phyloP scores from a whole-genome alignment of 73 alveolate species.

The Uronychia binucleata region DNA sequence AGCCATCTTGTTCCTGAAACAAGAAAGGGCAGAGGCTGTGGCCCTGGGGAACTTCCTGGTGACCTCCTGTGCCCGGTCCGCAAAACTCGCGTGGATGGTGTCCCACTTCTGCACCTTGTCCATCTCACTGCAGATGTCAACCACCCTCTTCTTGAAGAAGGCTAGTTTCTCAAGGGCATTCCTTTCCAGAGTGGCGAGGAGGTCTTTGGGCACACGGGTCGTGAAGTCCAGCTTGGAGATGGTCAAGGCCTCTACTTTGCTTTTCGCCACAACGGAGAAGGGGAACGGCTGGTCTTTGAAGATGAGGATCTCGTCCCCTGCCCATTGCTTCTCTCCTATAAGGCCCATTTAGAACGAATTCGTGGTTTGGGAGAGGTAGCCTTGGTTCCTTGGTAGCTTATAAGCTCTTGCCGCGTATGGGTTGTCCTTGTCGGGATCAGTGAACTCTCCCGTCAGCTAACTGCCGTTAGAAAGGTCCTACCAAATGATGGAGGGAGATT shows the following conservation, averaged over 20 bases:
- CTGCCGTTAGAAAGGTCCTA: neutral
- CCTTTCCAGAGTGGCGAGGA: slow-evolving; percentile 17
- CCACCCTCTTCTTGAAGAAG: slow-evolving; percentile 47
- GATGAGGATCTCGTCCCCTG: slow-evolving; percentile 58
- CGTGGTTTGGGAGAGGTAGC: slow-evolving; percentile 51
- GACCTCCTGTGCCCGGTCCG: slow-evolving; percentile 40
- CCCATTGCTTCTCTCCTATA: slow-evolving; percentile 58
- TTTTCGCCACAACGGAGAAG: slow-evolving; percentile 37
- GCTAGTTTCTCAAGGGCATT: slow-evolving; percentile 43
- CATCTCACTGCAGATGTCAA: slow-evolving; percentile 53
- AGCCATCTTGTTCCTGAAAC: slow-evolving; percentile 6
- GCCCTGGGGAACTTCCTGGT: slow-evolving; percentile 53
- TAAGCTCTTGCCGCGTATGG: too few relatives aligned
- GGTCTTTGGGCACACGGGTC: slow-evolving; percentile 28
- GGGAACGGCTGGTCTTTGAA: slow-evolving; percentile 54
- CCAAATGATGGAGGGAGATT: slow-evolving; percentile 42
- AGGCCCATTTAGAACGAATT: slow-evolving; percentile 59
- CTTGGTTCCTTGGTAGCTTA: slow-evolving; percentile 21
- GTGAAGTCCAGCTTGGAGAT: slow-evolving; percentile 32
- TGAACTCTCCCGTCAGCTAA: neutral
- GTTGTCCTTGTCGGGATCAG: too few relatives aligned
- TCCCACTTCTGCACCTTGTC: slow-evolving; percentile 51
- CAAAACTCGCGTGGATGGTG: slow-evolving; percentile 27
- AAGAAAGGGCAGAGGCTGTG: slow-evolving; percentile 2
- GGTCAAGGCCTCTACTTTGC: slow-evolving; percentile 42